These are phyloP conservation scores for Boletus sensibilis DNA, from an alignment of 768 basidiomycete species.

Conservation along the genomic window DNA sequence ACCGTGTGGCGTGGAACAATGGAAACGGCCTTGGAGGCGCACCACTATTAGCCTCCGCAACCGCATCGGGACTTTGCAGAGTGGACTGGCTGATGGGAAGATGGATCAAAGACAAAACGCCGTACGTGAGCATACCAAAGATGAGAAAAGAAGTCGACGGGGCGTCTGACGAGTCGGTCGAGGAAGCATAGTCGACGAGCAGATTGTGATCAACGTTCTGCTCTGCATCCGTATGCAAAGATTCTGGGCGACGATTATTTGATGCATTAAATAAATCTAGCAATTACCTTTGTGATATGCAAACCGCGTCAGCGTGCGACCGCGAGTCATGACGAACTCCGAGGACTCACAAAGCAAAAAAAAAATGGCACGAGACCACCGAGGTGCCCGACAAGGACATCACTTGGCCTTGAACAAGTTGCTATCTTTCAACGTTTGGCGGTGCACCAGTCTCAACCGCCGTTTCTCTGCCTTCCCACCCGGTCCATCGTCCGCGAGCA, in stretches of 20 bases:
- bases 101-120: conserved; percentile 64
- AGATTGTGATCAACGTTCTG: no score
- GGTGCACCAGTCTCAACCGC: conserved; percentile 57
- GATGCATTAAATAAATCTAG: background rate
- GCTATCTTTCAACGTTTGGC: conserved; percentile 70
- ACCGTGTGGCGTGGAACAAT: conserved; percentile 80
- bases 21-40: conserved; percentile 62
- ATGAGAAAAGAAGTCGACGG: conserved; percentile 58
- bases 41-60: conserved; percentile 71
- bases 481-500: conserved; percentile 66
- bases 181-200: conserved; percentile 14
- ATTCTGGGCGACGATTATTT: no score
- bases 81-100: conserved; percentile 80
- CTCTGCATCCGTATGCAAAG: background rate
- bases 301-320: background rate
- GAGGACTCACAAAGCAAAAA: background rate
- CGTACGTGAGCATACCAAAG: conserved; percentile 61
- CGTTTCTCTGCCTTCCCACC: conserved; percentile 64
- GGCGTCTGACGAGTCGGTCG: conserved; percentile 37
- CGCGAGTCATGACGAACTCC: background rate
- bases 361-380: background rate
- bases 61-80: conserved; percentile 81
- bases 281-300: background rate
- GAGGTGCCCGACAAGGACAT: background rate
- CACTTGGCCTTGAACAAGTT: conserved; percentile 88